Percentiles rank a stretch among this genome's conserved stretches.
These are phyloP conservation scores for Microthlaspi erraticum DNA, from an alignment of 345 rosid species.

Conservation along the genomic window DNA sequence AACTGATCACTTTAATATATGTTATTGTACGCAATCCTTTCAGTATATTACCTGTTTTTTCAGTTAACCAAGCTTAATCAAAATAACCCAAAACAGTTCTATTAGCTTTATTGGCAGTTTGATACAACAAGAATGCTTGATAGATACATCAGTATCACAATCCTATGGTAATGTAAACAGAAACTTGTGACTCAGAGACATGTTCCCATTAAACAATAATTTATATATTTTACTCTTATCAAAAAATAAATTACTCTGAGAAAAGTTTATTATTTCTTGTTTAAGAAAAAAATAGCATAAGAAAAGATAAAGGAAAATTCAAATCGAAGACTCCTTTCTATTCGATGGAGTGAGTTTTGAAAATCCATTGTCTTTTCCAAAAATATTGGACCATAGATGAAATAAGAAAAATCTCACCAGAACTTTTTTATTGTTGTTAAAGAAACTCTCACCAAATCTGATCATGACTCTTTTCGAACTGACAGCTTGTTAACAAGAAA, in stretches of 20 bases:
- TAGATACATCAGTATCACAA: constrained; percentile 31
- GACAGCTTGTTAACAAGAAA: no score
- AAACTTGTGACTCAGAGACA: constrained; percentile 1
- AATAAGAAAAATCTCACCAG: neutral
- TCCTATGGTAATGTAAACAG: constrained; percentile 14
- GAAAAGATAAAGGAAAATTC: neutral
- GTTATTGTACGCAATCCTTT: neutral
- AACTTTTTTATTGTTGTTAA: neutral
- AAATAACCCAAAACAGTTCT: neutral
- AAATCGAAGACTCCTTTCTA: neutral
- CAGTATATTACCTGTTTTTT: neutral
- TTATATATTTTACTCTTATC: constrained; percentile 1
- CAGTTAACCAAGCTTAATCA: neutral
- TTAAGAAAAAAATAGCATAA: constrained; percentile 1
- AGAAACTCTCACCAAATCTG: neutral
- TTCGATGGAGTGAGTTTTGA: neutral
- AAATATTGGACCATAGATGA: no score
- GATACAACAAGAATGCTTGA: constrained; percentile 14
- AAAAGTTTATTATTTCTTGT: neutral
- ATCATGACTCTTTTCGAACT: neutral
- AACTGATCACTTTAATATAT: neutral
- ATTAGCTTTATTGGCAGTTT: constrained; percentile 15
- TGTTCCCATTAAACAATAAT: neutral
- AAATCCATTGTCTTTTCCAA: no score
- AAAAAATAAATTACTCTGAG: neutral